Conservation (phyloP, 2,329 filamentous ascomycete species). For the Penicillium sp. region DNA sequence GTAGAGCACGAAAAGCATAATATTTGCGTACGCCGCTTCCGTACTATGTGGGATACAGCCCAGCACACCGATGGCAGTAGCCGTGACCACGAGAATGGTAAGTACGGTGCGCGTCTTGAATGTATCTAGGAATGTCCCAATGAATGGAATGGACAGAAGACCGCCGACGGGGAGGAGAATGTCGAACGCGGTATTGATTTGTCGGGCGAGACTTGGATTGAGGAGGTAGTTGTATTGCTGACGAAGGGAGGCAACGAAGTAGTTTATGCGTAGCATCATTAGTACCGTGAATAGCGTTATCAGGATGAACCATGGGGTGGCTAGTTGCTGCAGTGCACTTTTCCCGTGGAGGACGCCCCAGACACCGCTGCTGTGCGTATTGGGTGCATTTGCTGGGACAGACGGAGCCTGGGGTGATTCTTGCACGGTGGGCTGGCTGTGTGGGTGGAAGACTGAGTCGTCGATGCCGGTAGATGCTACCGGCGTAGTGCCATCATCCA, state of each 20-base stretch:
- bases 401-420: background rate
- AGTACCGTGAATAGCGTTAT: slow-evolving; percentile 78
- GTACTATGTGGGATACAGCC: slow-evolving; percentile 67
- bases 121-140: slow-evolving; percentile 73
- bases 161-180: slow-evolving; percentile 78
- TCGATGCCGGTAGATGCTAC: slow-evolving; percentile 9
- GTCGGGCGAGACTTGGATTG: slow-evolving; percentile 56
- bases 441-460: slow-evolving; percentile 14
- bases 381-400: slow-evolving; percentile 2
- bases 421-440: background rate
- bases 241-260: slow-evolving; percentile 82
- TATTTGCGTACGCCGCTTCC: slow-evolving; percentile 67
- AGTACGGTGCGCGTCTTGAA: slow-evolving; percentile 69
- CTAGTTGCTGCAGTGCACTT: slow-evolving; percentile 67
- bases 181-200: slow-evolving; percentile 76
- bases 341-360: slow-evolving; percentile 80
- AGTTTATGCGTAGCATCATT: slow-evolving; percentile 82
- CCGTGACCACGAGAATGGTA: slow-evolving; percentile 62
- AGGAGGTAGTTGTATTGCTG: slow-evolving; percentile 77
- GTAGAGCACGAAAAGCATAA: slow-evolving; percentile 76
- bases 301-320: slow-evolving; percentile 78
- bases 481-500: slow-evolving; percentile 48
- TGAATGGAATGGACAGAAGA: slow-evolving; percentile 79
- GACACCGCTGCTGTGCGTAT: slow-evolving; percentile 52
- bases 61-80: slow-evolving; percentile 70